phyloP scores from a whole-genome alignment of 768 basidiomycete species.

The Chiua virens region DNA sequence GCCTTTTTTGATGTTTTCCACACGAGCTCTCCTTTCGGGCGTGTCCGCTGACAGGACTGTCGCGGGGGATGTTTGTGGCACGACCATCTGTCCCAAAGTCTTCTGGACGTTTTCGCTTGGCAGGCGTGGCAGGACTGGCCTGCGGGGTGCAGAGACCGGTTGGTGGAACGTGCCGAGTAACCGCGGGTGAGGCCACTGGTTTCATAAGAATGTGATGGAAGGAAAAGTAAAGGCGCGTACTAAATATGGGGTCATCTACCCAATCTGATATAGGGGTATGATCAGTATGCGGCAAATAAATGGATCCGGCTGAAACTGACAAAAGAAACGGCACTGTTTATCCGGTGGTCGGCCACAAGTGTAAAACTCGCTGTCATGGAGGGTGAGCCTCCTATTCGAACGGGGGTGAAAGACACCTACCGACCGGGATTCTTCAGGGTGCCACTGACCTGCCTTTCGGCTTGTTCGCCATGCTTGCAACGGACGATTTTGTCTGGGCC shows the following conservation, averaged over 20 bases:
- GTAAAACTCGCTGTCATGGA: slow-evolving; percentile 35
- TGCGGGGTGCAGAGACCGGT: neutral
- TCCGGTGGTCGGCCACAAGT: slow-evolving; percentile 27
- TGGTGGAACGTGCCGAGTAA: no score
- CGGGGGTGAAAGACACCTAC: slow-evolving; percentile 23
- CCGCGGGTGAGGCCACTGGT: neutral
- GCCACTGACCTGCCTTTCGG: slow-evolving; percentile 27
- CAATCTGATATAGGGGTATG: slow-evolving; percentile 26
- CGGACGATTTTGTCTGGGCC: slow-evolving; percentile 32
- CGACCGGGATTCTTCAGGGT: slow-evolving; percentile 34
- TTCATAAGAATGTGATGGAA: neutral
- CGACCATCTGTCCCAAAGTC: no score
- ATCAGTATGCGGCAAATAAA: neutral
- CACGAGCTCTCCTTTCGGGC: neutral
- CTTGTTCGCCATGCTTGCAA: slow-evolving; percentile 35
- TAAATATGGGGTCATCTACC: slow-evolving; percentile 27
- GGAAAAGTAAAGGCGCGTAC: neutral
- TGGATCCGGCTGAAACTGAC: slow-evolving; percentile 26
- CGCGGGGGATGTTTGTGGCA: no score
- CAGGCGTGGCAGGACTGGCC: neutral
- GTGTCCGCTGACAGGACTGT: neutral
- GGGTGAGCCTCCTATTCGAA: neutral
- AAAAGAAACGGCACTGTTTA: slow-evolving; percentile 33
- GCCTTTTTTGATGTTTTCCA: slow-evolving; percentile 12
- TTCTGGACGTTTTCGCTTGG: slow-evolving; percentile 5